Percentiles rank a stretch among this genome's conserved stretches.
phyloP scores from a whole-genome alignment of 257 asterid genomes.

The Rubia yunnanensis region DNA sequence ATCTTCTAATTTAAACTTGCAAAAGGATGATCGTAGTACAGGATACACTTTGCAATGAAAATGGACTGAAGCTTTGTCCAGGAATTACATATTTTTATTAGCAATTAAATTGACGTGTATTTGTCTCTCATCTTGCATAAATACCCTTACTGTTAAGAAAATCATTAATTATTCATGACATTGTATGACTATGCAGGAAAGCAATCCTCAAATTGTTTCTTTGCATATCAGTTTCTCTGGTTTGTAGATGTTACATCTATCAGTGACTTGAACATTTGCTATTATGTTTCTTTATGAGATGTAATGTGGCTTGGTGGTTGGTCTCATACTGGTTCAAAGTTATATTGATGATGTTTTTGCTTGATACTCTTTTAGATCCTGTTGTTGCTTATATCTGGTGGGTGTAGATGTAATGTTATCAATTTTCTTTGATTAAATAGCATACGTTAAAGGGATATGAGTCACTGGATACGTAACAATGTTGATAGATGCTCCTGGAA shows the following conservation, averaged over 20 bases:
- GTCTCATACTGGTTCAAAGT: background rate
- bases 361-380: background rate
- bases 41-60: background rate
- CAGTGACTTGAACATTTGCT: background rate
- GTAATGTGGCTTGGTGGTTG: background rate
- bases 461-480: background rate
- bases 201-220: conserved; percentile 64
- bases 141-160: background rate
- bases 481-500: background rate
- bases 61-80: background rate
- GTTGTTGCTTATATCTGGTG: background rate
- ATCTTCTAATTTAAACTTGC: background rate
- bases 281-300: background rate
- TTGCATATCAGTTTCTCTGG: background rate
- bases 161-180: background rate
- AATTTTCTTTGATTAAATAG: background rate
- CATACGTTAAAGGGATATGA: background rate
- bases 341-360: background rate
- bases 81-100: background rate
- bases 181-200: conserved; percentile 41
- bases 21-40: background rate
- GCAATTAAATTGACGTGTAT: background rate
- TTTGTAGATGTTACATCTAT: background rate
- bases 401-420: background rate
- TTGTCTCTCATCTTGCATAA: background rate